These are phyloP conservation scores for Penicillium cataractarum DNA, from an alignment of 495 filamentous ascomycete species.

Conservation along the genomic window DNA sequence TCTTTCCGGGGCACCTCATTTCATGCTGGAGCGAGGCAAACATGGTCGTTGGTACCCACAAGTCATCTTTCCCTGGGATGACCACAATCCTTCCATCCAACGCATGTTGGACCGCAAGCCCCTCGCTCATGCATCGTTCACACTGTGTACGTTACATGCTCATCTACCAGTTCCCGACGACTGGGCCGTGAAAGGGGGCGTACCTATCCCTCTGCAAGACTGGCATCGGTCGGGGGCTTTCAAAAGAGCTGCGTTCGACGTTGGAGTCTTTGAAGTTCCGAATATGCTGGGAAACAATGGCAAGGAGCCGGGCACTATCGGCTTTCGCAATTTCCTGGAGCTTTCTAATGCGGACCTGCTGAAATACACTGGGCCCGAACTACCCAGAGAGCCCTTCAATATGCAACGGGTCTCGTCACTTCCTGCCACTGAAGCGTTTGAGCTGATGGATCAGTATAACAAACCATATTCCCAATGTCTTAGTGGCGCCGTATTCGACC, in stretches of 20 bases:
- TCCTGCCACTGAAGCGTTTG: conserved; percentile 37
- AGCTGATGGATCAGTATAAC: conserved; percentile 42
- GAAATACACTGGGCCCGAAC: conserved; percentile 40
- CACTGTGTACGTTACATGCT: conserved; percentile 49
- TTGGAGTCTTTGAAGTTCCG: conserved; percentile 62
- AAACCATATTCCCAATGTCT: conserved; percentile 40
- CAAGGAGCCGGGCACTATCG: conserved; percentile 72
- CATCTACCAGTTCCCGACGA: conserved; percentile 48
- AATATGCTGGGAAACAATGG: conserved; percentile 76
- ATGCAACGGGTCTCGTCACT: conserved; percentile 37
- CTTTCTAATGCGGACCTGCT: conserved; percentile 65
- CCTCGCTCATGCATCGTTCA: conserved; percentile 51
- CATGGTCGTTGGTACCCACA: conserved; percentile 62
- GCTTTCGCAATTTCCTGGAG: conserved; percentile 75
- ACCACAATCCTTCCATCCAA: conserved; percentile 59
- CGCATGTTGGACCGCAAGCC: conserved; percentile 62
- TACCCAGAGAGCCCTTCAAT: conserved; percentile 31
- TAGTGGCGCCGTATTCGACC: conserved; percentile 39
- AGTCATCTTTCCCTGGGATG: conserved; percentile 72
- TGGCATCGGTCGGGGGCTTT: conserved; percentile 32
- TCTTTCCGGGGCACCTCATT: conserved; percentile 79
- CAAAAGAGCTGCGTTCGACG: conserved; percentile 59
- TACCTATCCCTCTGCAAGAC: conserved; percentile 30
- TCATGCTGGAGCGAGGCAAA: conserved; percentile 56
- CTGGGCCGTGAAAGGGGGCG: conserved; percentile 39